These are phyloP conservation scores for Chlorella ohadii DNA, from an alignment of 139 green algal species.

Conservation along the genomic window DNA sequence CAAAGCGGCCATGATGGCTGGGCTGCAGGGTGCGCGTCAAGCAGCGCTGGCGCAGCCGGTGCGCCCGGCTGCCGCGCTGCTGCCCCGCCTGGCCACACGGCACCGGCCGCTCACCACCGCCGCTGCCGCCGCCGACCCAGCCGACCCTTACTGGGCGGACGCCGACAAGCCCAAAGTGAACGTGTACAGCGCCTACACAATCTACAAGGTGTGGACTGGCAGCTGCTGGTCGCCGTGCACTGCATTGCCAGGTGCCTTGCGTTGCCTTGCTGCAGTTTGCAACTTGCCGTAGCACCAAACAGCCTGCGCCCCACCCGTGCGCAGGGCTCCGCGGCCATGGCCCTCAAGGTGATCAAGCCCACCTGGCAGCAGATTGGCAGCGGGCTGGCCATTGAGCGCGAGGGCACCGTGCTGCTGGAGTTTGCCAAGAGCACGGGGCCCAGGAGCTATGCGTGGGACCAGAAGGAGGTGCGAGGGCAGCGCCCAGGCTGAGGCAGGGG, in stretches of 20 bases:
- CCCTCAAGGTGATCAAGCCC: slow-evolving; percentile 53
- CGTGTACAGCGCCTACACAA: slow-evolving; percentile 36
- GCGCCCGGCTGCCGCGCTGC: neutral
- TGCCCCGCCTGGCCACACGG: neutral
- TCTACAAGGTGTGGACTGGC: slow-evolving; percentile 54
- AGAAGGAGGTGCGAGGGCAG: slow-evolving; percentile 41
- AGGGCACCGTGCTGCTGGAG: slow-evolving; percentile 51
- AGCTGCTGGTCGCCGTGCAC: too few species aligned
- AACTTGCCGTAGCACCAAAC: too few species aligned
- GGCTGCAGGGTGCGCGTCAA: neutral
- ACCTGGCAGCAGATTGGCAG: slow-evolving; percentile 32
- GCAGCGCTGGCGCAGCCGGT: neutral
- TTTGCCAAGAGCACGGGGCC: slow-evolving; percentile 45
- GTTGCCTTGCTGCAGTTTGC: too few species aligned
- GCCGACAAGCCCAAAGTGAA: neutral
- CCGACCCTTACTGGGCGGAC: slow-evolving; percentile 12
- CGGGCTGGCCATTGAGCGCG: slow-evolving; percentile 26
- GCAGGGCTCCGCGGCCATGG: slow-evolving; percentile 42
- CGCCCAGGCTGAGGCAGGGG: too few species aligned
- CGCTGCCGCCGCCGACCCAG: neutral
- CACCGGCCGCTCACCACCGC: too few species aligned
- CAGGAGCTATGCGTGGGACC: slow-evolving; percentile 46
- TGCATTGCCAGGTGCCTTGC: too few species aligned
- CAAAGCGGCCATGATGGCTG: neutral
- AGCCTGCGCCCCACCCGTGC: too few species aligned